Percentiles rank a stretch among this genome's conserved stretches.
phyloP scores from a whole-genome alignment of 176 grass and related monocot species.

The Oryza rufipogon region DNA sequence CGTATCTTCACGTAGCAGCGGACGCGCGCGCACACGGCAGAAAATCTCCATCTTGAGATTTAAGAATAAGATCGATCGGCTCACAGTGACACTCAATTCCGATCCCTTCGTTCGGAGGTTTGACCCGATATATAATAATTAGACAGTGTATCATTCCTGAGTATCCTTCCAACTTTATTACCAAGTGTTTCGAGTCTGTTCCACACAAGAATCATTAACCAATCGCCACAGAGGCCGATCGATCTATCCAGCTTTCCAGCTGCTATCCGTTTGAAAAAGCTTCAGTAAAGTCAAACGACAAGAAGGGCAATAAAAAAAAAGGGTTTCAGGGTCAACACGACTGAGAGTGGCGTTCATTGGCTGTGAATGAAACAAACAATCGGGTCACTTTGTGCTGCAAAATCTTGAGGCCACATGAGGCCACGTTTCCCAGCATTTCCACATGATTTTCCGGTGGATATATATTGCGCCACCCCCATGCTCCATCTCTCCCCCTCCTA shows the following conservation, averaged over 20 bases:
- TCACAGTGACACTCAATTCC: too few species aligned
- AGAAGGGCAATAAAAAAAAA: neutral
- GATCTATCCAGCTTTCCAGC: neutral
- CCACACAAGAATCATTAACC: slow-evolving; percentile 10
- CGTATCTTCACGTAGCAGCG: slow-evolving; percentile 26
- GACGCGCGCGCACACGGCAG: neutral
- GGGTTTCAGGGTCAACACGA: slow-evolving; percentile 28
- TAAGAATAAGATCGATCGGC: neutral
- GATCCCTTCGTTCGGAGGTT: too few species aligned
- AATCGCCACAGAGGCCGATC: slow-evolving; percentile 2
- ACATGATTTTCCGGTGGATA: neutral
- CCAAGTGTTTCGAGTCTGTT: neutral
- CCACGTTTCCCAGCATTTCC: slow-evolving; percentile 48
- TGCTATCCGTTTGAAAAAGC: neutral
- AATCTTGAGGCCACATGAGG: slow-evolving; percentile 42
- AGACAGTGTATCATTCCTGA: too few species aligned
- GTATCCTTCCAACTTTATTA: too few species aligned
- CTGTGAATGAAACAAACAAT: neutral
- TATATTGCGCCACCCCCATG: slow-evolving; percentile 20
- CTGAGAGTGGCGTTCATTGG: neutral
- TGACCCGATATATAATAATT: too few species aligned
- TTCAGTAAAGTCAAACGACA: slow-evolving; percentile 30
- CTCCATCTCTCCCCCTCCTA: slow-evolving; percentile 3
- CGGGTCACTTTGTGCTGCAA: slow-evolving; percentile 23
- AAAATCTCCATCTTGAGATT: slow-evolving; percentile 16